These are phyloP conservation scores for Penicillium sp. DNA, from an alignment of 2,329 filamentous ascomycete species.

Conservation along the genomic window DNA sequence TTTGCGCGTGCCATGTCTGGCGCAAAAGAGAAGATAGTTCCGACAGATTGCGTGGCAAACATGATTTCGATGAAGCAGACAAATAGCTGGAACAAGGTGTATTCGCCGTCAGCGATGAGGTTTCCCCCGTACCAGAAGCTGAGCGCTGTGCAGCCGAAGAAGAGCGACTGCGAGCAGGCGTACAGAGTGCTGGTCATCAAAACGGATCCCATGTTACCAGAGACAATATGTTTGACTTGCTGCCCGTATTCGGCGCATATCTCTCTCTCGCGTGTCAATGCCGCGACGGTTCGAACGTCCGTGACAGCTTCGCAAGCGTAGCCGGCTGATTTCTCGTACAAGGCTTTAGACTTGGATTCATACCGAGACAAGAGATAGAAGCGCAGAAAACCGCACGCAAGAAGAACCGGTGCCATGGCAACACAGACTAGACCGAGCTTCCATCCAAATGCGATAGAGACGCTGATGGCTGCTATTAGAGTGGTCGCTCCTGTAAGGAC, in stretches of 20 bases:
- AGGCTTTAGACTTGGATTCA: slow-evolving; percentile 76
- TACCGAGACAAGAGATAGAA: slow-evolving; percentile 84
- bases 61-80: slow-evolving; percentile 86
- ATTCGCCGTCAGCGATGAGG: slow-evolving; percentile 72
- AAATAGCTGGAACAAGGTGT: slow-evolving; percentile 86
- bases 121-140: slow-evolving; percentile 93
- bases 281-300: slow-evolving; percentile 90
- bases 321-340: slow-evolving; percentile 79
- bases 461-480: slow-evolving; percentile 71
- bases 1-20: slow-evolving; percentile 94
- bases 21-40: slow-evolving; percentile 85
- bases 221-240: slow-evolving; percentile 70
- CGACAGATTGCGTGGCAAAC: slow-evolving; percentile 90
- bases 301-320: slow-evolving; percentile 94
- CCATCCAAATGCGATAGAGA: slow-evolving; percentile 81
- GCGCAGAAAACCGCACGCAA: slow-evolving; percentile 83
- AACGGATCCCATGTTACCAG: slow-evolving; percentile 72
- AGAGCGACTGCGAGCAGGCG: slow-evolving; percentile 80
- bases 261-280: slow-evolving; percentile 83
- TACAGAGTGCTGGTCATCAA: slow-evolving; percentile 79
- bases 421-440: slow-evolving; percentile 85
- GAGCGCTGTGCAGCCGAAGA: slow-evolving; percentile 82
- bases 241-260: slow-evolving; percentile 73
- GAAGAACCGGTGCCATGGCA: slow-evolving; percentile 74
- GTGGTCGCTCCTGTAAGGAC: slow-evolving; percentile 81